phyloP scores from a whole-genome alignment of 805 yeast genomes.

The Ogataea methanolica region DNA sequence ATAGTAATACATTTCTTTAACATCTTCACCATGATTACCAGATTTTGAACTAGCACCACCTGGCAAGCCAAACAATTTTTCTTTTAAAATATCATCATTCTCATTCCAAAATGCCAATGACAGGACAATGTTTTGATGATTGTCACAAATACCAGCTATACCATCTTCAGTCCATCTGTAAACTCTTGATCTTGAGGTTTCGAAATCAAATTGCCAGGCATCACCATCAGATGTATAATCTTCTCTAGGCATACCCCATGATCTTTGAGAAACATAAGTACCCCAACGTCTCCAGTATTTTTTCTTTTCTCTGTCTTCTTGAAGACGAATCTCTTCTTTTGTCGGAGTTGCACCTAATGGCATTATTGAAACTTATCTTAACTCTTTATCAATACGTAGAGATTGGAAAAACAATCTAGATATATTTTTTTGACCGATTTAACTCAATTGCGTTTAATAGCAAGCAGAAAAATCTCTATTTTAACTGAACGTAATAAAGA shows the following conservation, averaged over 20 bases:
- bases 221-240: conserved; percentile 84
- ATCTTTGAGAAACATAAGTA: conserved; percentile 81
- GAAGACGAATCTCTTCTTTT: conserved; percentile 37
- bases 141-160: conserved; percentile 82
- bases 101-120: conserved; percentile 92
- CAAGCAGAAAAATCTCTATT: too few species aligned
- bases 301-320: conserved; percentile 32
- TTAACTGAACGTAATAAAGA: too few species aligned
- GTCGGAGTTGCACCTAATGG: conserved; percentile 16
- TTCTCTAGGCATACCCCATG: conserved; percentile 85
- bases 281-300: conserved; percentile 89
- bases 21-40: conserved; percentile 96
- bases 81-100: conserved; percentile 78
- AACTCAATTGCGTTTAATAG: too few species aligned
- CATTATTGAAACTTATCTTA: conserved; percentile 8
- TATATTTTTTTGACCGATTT: too few species aligned
- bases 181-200: conserved; percentile 72
- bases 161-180: conserved; percentile 98
- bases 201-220: conserved; percentile 91
- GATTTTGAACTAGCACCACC: conserved; percentile 67
- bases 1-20: conserved; percentile 79
- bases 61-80: conserved; percentile 72
- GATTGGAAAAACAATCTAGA: too few species aligned
- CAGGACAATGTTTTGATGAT: conserved; percentile 70
- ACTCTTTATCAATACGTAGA: too few species aligned